These are phyloP conservation scores for Diaporthe citri DNA, from an alignment of 2,329 filamentous ascomycete genomes.

Conservation along the genomic window DNA sequence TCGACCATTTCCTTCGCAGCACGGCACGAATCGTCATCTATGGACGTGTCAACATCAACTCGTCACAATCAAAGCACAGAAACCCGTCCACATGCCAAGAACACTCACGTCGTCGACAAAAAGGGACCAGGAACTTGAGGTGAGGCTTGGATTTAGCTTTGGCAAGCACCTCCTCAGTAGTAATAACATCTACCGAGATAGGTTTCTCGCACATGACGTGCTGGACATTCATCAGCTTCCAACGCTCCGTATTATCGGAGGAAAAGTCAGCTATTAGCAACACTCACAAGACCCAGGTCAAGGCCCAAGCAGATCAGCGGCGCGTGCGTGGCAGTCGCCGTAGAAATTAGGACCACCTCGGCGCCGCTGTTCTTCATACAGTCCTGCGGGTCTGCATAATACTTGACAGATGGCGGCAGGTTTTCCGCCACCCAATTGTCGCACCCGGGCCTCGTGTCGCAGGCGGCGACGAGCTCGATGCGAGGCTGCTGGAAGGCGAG, in stretches of 20 bases:
- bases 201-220: conserved; percentile 46
- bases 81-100: neutral
- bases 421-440: conserved; percentile 50
- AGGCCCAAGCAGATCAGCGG: conserved; percentile 44
- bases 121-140: conserved; percentile 43
- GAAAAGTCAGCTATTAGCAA: neutral
- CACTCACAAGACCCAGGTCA: conserved; percentile 41
- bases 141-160: conserved; percentile 42
- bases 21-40: neutral
- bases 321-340: conserved; percentile 48
- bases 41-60: neutral
- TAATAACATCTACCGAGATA: conserved; percentile 43
- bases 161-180: conserved; percentile 41
- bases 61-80: neutral
- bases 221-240: conserved; percentile 19
- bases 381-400: conserved; percentile 42
- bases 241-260: neutral
- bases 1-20: conserved; percentile 37
- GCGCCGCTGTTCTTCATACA: conserved; percentile 47
- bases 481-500: conserved; percentile 51
- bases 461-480: conserved; percentile 51
- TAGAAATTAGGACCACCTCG: conserved; percentile 48
- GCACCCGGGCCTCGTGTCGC: conserved; percentile 50
- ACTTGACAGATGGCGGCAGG: conserved; percentile 42
- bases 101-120: conserved; percentile 41